Base-by-base conservation (phyloP, 495 filamentous ascomycete genomes). In the Neurospora intermedia region DNA sequence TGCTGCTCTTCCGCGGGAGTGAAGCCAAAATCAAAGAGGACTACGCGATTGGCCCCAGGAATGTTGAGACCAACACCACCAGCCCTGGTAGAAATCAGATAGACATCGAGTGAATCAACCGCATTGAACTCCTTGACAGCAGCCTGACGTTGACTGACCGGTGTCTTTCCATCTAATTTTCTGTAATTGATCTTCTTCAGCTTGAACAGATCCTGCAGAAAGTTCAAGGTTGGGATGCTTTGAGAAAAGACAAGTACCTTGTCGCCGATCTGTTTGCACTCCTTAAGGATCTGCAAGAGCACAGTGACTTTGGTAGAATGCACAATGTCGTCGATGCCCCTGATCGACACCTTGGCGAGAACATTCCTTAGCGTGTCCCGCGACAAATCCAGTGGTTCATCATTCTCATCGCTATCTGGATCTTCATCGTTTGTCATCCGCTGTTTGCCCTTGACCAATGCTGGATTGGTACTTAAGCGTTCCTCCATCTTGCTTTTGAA, bases 61-160 rank as follows among this genome's bases (percentile, higher is more conserved):
- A 98, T 89, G 75, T 98, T 98, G 72, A 98, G 81, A 0, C 94
- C 94, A 0, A 93, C 78, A 1, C 93, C 94, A 18, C 94, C 94
- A 23, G 94, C 92, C 71, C 79, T 87, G 2, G 94, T 97, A 0
- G 94, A 97, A 39, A 97, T 92, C 4, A 97, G 84, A 75, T 92
- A 93, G 2, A 97, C 81, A 43, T 84, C 81, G 4, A 76, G 59
- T 2, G 71, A 43, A 0, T 72, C 74, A 16, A 78, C 77, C 7
- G 83, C 78, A 75, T 94, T 94, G 85, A 97, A 97, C 0, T 78
- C 75, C 74, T 92, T 93, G 4, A 88, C 86, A 0, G 85, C 77
- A 0, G 73, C 73, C 77, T 94, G 92, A 6, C 94, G 87, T 11
- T 79, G 82, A 0, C 76, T 59, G 48, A 89, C 83, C 0, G 76